These are phyloP conservation scores for Acacia confusa DNA, from an alignment of 306 rosid species.

Conservation along the genomic window DNA sequence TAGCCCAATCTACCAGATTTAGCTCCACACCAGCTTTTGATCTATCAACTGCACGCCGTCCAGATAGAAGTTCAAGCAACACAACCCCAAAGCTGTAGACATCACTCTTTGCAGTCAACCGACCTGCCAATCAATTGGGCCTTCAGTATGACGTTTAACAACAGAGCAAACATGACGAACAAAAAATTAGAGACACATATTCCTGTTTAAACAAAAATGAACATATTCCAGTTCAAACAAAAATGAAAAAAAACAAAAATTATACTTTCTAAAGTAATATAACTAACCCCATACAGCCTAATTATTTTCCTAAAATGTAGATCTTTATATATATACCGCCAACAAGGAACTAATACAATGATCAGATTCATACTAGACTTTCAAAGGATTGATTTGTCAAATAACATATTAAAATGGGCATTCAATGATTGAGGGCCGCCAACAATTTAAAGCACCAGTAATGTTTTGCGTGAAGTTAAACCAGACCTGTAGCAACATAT, in stretches of 20 bases:
- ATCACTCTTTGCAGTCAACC: slow-evolving; percentile 79
- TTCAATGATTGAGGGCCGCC: neutral
- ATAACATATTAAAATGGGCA: neutral
- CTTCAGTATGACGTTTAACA: slow-evolving; percentile 23
- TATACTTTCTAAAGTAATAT: slow-evolving; percentile 1
- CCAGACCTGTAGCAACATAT: slow-evolving; percentile 84
- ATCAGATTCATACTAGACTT: neutral
- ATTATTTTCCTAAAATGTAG: neutral
- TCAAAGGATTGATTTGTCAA: slow-evolving; percentile 14
- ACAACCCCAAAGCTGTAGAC: slow-evolving; percentile 92
- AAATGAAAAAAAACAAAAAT: neutral
- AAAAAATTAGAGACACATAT: neutral
- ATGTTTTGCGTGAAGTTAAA: slow-evolving; percentile 28
- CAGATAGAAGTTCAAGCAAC: slow-evolving; percentile 75
- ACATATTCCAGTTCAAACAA: neutral
- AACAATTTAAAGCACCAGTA: slow-evolving; percentile 35
- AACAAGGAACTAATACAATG: slow-evolving; percentile 14
- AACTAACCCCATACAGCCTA: neutral
- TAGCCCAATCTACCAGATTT: slow-evolving; percentile 84
- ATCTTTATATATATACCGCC: neutral
- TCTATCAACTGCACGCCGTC: slow-evolving; percentile 78
- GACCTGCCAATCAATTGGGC: slow-evolving; percentile 48
- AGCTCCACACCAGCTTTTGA: slow-evolving; percentile 69
- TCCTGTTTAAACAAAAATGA: neutral
- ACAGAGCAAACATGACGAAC: neutral